These are phyloP conservation scores for Viola odorata DNA, from an alignment of 345 rosid species.

Conservation along the genomic window DNA sequence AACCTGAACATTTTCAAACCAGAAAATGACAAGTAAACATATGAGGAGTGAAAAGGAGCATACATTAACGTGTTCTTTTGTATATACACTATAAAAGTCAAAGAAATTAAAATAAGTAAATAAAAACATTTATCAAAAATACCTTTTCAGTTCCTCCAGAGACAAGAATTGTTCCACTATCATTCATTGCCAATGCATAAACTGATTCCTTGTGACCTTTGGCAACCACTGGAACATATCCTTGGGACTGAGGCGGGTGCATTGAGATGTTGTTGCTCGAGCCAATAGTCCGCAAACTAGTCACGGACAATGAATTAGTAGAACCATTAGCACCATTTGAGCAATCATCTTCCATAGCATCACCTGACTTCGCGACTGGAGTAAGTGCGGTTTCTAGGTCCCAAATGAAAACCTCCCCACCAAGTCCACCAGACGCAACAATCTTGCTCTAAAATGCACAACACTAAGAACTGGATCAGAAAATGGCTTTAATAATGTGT, in stretches of 20 bases:
- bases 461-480: slow-evolving; percentile 64
- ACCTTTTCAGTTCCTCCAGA: slow-evolving; percentile 99
- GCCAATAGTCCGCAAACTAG: slow-evolving; percentile 71
- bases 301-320: slow-evolving; percentile 50
- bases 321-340: slow-evolving; percentile 59
- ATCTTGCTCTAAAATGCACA: slow-evolving; percentile 77
- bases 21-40: not conserved
- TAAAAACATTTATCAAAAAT: slow-evolving; percentile 12
- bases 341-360: slow-evolving; percentile 67
- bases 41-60: no score
- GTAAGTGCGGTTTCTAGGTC: slow-evolving; percentile 90
- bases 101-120: slow-evolving; percentile 1
- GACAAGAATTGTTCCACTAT: slow-evolving; percentile 78
- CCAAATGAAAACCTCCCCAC: slow-evolving; percentile 99
- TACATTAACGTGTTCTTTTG: no score
- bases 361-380: slow-evolving; percentile 69
- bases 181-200: slow-evolving; percentile 97
- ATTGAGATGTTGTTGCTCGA: slow-evolving; percentile 77
- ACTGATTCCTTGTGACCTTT: slow-evolving; percentile 99
- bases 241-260: slow-evolving; percentile 65
- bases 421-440: slow-evolving; percentile 99
- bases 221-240: slow-evolving; percentile 70
- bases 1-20: not conserved
- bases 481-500: slow-evolving; percentile 27
- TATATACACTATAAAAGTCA: not conserved